phyloP scores from a whole-genome alignment of 257 asterid species.

The Avicennia marina region DNA sequence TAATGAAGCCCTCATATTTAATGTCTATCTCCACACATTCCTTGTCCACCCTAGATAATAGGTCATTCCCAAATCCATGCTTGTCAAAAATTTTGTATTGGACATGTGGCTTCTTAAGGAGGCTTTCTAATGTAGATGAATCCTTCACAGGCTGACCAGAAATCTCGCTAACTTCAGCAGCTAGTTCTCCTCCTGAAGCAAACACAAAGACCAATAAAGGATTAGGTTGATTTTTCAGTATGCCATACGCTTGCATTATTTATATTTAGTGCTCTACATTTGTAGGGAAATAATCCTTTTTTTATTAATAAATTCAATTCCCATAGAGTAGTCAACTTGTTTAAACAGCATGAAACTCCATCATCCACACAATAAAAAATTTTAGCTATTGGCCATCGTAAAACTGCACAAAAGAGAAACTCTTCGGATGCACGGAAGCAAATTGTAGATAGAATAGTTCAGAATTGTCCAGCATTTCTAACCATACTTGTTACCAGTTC shows the following conservation, averaged over 20 bases:
- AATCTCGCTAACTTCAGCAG: constrained; percentile 59
- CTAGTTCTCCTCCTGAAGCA: constrained; percentile 71
- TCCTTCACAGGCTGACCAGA: constrained; percentile 87
- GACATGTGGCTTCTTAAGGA: constrained; percentile 94
- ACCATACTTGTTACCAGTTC: no score
- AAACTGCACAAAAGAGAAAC: no score
- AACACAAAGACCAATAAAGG: background rate
- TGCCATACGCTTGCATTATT: background rate
- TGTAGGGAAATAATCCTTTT: no score
- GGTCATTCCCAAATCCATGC: constrained; percentile 84
- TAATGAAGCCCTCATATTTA: constrained; percentile 90
- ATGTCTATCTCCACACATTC: constrained; percentile 91
- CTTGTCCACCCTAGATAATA: constrained; percentile 69
- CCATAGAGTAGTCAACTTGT: background rate
- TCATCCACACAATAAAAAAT: no score
- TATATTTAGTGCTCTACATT: background rate
- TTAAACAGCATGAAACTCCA: background rate
- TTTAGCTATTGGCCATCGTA: no score
- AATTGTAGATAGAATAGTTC: no score
- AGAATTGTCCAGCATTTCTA: no score
- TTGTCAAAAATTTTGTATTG: constrained; percentile 72
- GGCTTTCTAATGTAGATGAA: constrained; percentile 76
- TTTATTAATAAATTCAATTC: no score
- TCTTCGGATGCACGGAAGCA: no score
- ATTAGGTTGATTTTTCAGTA: background rate